Evolutionary conservation across 352 stramenopile species (phyloP).

Genomic region (Globisporangium viniferum): DNA sequence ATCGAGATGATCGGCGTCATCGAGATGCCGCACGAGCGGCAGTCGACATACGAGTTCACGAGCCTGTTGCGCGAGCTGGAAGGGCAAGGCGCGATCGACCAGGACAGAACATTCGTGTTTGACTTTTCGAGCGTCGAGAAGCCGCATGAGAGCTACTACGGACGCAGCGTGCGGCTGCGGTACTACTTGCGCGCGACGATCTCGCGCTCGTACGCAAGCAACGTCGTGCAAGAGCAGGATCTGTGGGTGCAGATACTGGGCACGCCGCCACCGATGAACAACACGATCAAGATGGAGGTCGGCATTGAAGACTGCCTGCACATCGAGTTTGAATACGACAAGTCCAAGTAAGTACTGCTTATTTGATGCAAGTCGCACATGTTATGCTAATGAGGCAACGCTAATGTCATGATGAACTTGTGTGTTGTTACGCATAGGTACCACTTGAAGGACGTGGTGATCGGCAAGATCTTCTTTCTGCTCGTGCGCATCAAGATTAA

Average conservation of each 20-base stretch:
- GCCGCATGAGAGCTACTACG: conserved; percentile 96
- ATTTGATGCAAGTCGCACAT: no score
- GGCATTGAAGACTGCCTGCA: conserved; percentile 99
- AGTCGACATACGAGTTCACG: conserved; percentile 90
- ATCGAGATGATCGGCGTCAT: conserved; percentile 96
- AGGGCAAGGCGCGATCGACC: conserved; percentile 60
- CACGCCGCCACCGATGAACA: conserved; percentile 73
- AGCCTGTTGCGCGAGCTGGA: conserved; percentile 89
- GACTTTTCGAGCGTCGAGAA: conserved; percentile 94
- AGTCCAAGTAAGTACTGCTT: conserved; percentile 78
- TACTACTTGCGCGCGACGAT: conserved; percentile 96
- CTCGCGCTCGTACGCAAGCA: conserved; percentile 89
- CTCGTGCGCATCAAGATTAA: conserved; percentile 99
- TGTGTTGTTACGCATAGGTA: conserved; percentile 31
- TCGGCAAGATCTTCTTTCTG: conserved; percentile 98
- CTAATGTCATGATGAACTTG: neutral
- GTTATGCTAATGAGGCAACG: neutral
- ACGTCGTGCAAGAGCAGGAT: conserved; percentile 92
- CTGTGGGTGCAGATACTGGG: conserved; percentile 87
- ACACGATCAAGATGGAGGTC: conserved; percentile 97
- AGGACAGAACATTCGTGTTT: conserved; percentile 82
- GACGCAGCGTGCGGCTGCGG: conserved; percentile 92
- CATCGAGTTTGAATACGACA: conserved; percentile 99
- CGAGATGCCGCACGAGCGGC: conserved; percentile 82
- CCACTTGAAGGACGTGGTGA: conserved; percentile 95